Percentiles rank a stretch among this genome's conserved stretches.
Evolutionary conservation across 306 rosid genomes (phyloP).

Genomic region (Mimosa bimucronata): DNA sequence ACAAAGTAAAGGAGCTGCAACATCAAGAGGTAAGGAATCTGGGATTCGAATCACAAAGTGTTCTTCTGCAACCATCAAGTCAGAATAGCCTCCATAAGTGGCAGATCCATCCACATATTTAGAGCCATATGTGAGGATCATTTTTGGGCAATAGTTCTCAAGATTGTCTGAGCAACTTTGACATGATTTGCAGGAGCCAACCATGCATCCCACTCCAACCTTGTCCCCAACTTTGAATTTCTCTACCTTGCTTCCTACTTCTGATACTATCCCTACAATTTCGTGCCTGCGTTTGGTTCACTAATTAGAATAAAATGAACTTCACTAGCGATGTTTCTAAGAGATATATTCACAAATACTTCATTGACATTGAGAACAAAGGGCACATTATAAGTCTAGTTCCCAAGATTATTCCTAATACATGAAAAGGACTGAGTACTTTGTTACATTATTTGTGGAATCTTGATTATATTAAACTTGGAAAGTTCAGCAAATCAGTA

Average conservation of each 20-base stretch:
- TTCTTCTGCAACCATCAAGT: constrained; percentile 50
- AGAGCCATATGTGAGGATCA: constrained; percentile 34
- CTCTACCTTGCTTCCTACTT: constrained; percentile 47
- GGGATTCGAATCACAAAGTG: constrained; percentile 51
- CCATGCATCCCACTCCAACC: constrained; percentile 52
- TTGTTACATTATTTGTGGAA: neutral
- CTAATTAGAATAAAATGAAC: neutral
- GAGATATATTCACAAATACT: neutral
- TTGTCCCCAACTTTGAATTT: constrained; percentile 43
- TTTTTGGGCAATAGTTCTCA: constrained; percentile 51
- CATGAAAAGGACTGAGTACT: neutral
- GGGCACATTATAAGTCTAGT: neutral
- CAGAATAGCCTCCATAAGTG: constrained; percentile 61
- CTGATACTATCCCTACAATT: constrained; percentile 44
- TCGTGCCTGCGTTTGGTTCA: constrained; percentile 40
- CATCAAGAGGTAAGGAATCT: constrained; percentile 49
- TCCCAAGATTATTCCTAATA: neutral
- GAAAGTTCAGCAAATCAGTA: neutral
- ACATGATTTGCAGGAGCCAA: constrained; percentile 52
- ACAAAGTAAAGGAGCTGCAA: constrained; percentile 63
- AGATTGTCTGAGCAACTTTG: constrained; percentile 40
- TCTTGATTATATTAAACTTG: neutral
- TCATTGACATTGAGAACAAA: neutral
- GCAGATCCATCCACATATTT: constrained; percentile 46
- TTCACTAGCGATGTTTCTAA: neutral